These are phyloP conservation scores for Cyberlindnera maritima DNA, from an alignment of 805 yeast genomes.

Conservation along the genomic window DNA sequence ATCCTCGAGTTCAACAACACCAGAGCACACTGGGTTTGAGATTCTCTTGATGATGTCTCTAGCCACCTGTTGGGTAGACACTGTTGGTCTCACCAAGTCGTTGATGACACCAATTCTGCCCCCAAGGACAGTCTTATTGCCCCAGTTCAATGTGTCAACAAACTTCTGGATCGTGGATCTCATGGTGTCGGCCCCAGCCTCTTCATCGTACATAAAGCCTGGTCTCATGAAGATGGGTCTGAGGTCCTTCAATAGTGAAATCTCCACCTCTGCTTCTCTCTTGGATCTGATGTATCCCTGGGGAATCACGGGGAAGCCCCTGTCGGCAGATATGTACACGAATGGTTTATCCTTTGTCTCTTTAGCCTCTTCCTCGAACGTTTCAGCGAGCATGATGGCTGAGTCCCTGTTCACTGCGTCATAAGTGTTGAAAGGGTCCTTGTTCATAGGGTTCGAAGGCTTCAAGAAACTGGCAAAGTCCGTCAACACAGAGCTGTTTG, in stretches of 20 bases:
- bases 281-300: slow-evolving; percentile 71
- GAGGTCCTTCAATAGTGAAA: slow-evolving; percentile 42
- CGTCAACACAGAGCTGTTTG: slow-evolving; percentile 25
- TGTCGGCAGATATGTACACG: slow-evolving; percentile 81
- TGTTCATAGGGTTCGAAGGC: slow-evolving; percentile 58
- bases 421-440: slow-evolving; percentile 45
- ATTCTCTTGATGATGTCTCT: slow-evolving; percentile 52
- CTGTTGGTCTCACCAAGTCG: slow-evolving; percentile 54
- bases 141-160: slow-evolving; percentile 41
- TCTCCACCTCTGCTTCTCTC: slow-evolving; percentile 68
- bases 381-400: slow-evolving; percentile 61
- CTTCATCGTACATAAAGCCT: slow-evolving; percentile 74
- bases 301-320: slow-evolving; percentile 65
- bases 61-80: slow-evolving; percentile 71
- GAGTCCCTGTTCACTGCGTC: slow-evolving; percentile 67
- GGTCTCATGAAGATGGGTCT: slow-evolving; percentile 73
- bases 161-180: slow-evolving; percentile 42
- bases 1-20: slow-evolving; percentile 59
- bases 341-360: slow-evolving; percentile 39
- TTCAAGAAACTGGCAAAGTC: slow-evolving; percentile 40
- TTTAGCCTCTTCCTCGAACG: slow-evolving; percentile 36
- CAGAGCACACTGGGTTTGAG: slow-evolving; percentile 46
- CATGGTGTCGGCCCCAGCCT: slow-evolving; percentile 29
- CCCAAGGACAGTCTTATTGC: slow-evolving; percentile 41
- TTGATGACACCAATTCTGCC: slow-evolving; percentile 40